These are phyloP conservation scores for Vinca major DNA, from an alignment of 305 asterid species.

Conservation along the genomic window DNA sequence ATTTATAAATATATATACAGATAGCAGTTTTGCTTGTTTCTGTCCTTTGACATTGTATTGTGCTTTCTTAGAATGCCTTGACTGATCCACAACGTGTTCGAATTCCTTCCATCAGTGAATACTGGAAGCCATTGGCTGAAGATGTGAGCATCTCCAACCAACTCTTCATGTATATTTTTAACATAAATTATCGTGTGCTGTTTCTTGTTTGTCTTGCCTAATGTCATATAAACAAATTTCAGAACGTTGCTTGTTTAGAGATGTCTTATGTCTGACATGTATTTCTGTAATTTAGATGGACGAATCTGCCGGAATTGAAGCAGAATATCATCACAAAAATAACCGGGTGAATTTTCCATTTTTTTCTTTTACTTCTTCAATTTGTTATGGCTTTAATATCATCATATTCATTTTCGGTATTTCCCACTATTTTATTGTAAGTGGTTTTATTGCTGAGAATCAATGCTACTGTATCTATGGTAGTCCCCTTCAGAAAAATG, in stretches of 20 bases:
- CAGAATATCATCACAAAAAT: constrained; percentile 93
- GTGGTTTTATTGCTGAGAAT: background rate
- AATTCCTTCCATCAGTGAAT: constrained; percentile 69
- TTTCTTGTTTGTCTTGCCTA: background rate
- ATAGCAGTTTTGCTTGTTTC: background rate
- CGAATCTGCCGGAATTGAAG: constrained; percentile 93
- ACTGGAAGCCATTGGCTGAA: constrained; percentile 95
- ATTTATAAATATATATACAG: background rate
- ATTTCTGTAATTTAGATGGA: constrained; percentile 65
- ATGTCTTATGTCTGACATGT: background rate
- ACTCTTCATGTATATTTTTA: constrained; percentile 10
- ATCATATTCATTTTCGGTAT: background rate
- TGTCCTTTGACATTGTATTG: constrained; percentile 10
- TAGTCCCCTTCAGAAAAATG: background rate
- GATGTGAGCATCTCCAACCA: constrained; percentile 57
- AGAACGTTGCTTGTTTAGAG: background rate
- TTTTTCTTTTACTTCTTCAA: constrained; percentile 7
- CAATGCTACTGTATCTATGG: background rate
- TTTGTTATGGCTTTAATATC: constrained; percentile 13
- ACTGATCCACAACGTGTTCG: constrained; percentile 81
- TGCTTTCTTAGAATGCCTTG: constrained; percentile 62
- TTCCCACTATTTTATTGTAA: background rate
- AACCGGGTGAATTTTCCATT: constrained; percentile 49
- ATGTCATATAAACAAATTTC: background rate
- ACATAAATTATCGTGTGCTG: constrained; percentile 2